Base-by-base conservation (phyloP, 2,329 filamentous ascomycete genomes). In the Coleophoma eucalyptorum region DNA sequence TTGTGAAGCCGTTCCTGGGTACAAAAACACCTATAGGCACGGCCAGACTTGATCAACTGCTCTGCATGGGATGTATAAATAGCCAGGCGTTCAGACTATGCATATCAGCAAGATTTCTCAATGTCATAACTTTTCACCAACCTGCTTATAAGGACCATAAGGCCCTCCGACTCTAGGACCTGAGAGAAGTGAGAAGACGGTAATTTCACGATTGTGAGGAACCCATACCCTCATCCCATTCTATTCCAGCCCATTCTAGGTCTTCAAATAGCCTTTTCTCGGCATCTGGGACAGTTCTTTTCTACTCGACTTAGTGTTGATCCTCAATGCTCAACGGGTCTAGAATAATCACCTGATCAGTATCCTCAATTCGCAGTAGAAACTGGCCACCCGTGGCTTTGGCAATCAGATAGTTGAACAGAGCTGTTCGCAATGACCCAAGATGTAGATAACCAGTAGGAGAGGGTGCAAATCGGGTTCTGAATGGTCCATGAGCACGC, bases 401-500 rank as follows among this genome's bases (percentile, higher is more conserved):
- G 0, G 94, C 92, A n/a, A 96, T 78, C 4, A 99, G 74, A 59
- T 93, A 97, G 64, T 96, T 97, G 74, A 91, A 97, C n/a, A 99
- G 71, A 0, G 95, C 95, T 0, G 94, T 99, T 52, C 94, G 80
- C 34, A 99, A 70, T 0, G 92, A 96, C 4, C 94, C 94, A 12
- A 99, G 76, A 69, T 99, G 94, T 20, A 99, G 78, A 62, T 93
- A 92, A 1, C 94, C 94, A 0, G 94, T 99, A 0, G 94, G 94
- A 1, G 94, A 97, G 0, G 94, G 94, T 1, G 95, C 94, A 69
- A 99, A 99, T 43, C 94, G 86, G 16, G 94, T 90, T 67, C 90
- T 78, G 52, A 83, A 83, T 43, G 88, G 87, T 6, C 65, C 69
- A 26, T 73, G 70, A 26, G 83, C 35, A 43, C 55, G 79, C 71